A percentile compares a stretch with the other conserved stretches of the same genome.
These are phyloP conservation scores for Mycena haematopus DNA, from an alignment of 768 basidiomycete genomes.

Conservation along the genomic window DNA sequence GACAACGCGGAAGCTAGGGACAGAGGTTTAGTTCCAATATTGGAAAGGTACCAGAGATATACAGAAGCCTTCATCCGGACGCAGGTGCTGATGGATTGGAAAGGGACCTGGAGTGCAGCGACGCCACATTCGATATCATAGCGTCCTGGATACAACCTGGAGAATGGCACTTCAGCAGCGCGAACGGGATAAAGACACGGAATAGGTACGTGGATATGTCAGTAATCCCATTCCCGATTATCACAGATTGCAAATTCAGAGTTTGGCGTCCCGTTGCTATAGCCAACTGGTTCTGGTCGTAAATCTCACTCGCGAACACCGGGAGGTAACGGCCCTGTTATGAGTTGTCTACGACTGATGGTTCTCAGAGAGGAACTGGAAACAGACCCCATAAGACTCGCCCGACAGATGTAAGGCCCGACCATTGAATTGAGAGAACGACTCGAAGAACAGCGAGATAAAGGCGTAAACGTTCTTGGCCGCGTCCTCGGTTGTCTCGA, in stretches of 20 bases:
- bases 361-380: background rate
- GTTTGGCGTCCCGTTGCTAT: conserved; percentile 61
- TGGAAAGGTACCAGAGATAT: conserved; percentile 30
- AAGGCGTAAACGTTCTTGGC: conserved; percentile 79
- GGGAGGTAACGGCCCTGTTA: conserved; percentile 72
- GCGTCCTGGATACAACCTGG: conserved; percentile 53
- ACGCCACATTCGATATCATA: conserved; percentile 58
- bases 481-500: conserved; percentile 82
- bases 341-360: conserved; percentile 20
- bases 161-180: background rate
- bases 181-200: background rate
- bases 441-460: conserved; percentile 80
- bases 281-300: conserved; percentile 71
- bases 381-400: conserved; percentile 77
- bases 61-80: conserved; percentile 68
- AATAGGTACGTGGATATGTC: conserved; percentile 48
- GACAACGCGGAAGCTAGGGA: conserved; percentile 66
- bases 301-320: conserved; percentile 76
- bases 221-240: conserved; percentile 68
- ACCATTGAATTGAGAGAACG: conserved; percentile 74
- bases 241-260: conserved; percentile 73
- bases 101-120: conserved; percentile 58
- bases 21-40: background rate
- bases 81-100: conserved; percentile 58
- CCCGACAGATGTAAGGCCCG: conserved; percentile 76